A percentile compares a stretch with the other conserved stretches of the same genome.
Conservation (phyloP, 805 yeast genomes). For the Hanseniaspora occidentalis region DNA sequence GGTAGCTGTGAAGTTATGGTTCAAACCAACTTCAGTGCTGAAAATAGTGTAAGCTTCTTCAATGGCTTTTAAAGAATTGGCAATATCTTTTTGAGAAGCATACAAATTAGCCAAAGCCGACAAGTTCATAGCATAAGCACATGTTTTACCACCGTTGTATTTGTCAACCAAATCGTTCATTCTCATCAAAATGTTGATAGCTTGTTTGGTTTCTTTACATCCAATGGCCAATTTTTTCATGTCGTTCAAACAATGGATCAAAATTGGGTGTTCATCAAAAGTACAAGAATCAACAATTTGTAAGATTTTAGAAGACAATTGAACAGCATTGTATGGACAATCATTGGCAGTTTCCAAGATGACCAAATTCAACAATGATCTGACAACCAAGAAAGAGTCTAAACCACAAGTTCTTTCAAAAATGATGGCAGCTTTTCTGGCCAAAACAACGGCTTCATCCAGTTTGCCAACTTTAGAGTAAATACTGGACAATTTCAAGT, state of each 20-base stretch:
- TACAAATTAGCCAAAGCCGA: conserved; percentile 59
- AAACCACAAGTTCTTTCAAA: conserved; percentile 72
- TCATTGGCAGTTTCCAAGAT: conserved; percentile 52
- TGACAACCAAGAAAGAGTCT: conserved; percentile 66
- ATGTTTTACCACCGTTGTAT: conserved; percentile 40
- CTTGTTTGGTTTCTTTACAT: conserved; percentile 32
- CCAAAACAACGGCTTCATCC: conserved; percentile 47
- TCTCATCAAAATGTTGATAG: conserved; percentile 35
- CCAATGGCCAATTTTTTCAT: conserved; percentile 45
- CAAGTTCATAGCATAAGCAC: conserved; percentile 49
- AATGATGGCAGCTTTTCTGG: conserved; percentile 58
- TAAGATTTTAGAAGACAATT: conserved; percentile 48
- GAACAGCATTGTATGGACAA: conserved; percentile 47
- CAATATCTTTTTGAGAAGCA: conserved; percentile 38
- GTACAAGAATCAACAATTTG: conserved; percentile 44
- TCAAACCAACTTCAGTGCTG: conserved; percentile 48
- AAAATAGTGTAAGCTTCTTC: conserved; percentile 45
- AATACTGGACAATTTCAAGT: conserved; percentile 50
- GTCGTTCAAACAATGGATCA: conserved; percentile 39
- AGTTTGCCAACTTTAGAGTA: conserved; percentile 47
- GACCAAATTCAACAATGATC: conserved; percentile 65
- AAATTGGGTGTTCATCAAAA: conserved; percentile 51
- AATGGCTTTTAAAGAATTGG: conserved; percentile 44
- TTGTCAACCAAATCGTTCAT: conserved; percentile 39
- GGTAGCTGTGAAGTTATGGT: conserved; percentile 55